These are phyloP conservation scores for Francoa sonchifolia DNA, from an alignment of 441 rosid genomes.

Conservation along the genomic window DNA sequence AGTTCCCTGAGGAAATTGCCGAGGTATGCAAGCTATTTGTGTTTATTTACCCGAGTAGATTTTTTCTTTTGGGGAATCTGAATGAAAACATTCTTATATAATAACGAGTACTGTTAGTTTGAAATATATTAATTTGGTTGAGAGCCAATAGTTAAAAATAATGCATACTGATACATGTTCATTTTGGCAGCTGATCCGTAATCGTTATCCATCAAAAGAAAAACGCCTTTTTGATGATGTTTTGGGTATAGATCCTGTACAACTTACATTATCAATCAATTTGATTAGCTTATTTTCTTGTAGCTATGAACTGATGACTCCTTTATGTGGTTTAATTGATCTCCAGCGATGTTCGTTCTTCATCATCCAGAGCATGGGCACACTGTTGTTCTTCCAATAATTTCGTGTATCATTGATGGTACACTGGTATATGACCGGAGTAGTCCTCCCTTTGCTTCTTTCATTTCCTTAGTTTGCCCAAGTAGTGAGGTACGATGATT, in stretches of 20 bases:
- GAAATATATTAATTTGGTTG: neutral
- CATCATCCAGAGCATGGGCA: slow-evolving; percentile 99
- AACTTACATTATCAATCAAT: neutral
- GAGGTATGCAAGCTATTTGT: slow-evolving; percentile 41
- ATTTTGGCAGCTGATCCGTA: slow-evolving; percentile 65
- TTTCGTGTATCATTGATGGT: slow-evolving; percentile 87
- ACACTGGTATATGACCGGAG: slow-evolving; percentile 68
- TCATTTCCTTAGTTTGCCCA: slow-evolving; percentile 85
- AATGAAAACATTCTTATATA: neutral
- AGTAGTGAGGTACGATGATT: slow-evolving; percentile 49
- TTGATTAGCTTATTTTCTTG: slow-evolving; percentile 2
- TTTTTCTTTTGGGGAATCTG: slow-evolving; percentile 1
- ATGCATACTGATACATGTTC: slow-evolving; percentile 15
- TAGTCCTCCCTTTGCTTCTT: slow-evolving; percentile 83
- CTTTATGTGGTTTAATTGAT: slow-evolving; percentile 12
- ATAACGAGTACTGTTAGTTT: neutral
- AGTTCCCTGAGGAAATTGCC: slow-evolving; percentile 86
- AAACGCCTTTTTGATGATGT: slow-evolving; percentile 91
- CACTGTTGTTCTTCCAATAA: slow-evolving; percentile 93
- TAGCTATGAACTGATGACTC: slow-evolving; percentile 5
- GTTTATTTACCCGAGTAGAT: slow-evolving; percentile 7
- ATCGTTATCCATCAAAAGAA: slow-evolving; percentile 75
- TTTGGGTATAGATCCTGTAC: slow-evolving; percentile 46
- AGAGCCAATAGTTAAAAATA: slow-evolving; percentile 1
- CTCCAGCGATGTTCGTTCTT: slow-evolving; percentile 86